Conservation (phyloP, 176 grass and related monocot species). For the Avena eriantha region DNA sequence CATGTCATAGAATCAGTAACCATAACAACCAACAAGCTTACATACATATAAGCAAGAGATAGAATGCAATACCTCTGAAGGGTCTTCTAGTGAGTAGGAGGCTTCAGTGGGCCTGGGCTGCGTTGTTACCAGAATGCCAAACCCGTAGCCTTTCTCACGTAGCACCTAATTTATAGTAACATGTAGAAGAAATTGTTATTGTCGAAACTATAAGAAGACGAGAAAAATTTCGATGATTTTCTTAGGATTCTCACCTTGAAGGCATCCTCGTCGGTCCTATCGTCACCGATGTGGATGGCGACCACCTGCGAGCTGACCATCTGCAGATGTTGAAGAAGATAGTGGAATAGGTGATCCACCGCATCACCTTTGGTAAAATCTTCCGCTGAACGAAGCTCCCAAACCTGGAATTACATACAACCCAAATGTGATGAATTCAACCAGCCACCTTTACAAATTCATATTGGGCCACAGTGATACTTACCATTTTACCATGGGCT, state of each 20-base stretch:
- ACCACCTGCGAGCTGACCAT: background rate
- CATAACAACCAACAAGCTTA: background rate
- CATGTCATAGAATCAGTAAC: background rate
- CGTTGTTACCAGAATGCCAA: background rate
- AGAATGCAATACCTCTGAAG: background rate
- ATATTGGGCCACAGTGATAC: background rate
- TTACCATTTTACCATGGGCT: background rate
- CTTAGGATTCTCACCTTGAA: background rate
- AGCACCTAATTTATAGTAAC: background rate
- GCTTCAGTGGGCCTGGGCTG: background rate
- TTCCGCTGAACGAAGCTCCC: background rate
- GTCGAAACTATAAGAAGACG: background rate
- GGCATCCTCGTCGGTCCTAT: background rate
- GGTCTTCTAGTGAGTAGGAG: background rate
- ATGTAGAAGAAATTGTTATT: background rate
- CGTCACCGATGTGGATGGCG: background rate
- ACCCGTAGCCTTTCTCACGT: background rate
- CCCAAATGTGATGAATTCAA: background rate
- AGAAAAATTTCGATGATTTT: background rate
- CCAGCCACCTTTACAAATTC: background rate
- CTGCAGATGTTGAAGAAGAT: background rate
- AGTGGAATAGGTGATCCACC: background rate
- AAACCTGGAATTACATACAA: background rate
- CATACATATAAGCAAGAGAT: background rate
- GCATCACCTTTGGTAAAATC: background rate